Conservation (phyloP, 768 basidiomycete genomes). For the Lanmaoa rubissima region DNA sequence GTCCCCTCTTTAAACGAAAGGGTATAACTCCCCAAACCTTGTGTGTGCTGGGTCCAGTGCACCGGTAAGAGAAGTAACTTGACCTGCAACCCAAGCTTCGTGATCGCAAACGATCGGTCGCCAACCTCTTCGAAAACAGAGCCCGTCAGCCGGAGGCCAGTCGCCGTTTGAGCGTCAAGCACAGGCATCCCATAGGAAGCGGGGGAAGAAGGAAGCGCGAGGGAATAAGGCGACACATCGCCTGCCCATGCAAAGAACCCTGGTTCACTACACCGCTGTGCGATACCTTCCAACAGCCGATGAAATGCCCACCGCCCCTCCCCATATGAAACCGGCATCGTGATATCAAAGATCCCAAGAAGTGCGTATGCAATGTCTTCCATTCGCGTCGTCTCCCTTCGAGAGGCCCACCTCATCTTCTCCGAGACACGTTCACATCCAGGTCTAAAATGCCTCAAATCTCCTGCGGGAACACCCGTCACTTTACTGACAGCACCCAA, state of each 20-base stretch:
- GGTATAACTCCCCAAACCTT: conserved; percentile 5
- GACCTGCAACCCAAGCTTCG: conserved; percentile 12
- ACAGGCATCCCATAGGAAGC: conserved; percentile 4
- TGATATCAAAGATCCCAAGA: conserved; percentile 17
- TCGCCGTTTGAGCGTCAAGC: neutral
- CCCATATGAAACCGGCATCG: conserved; percentile 15
- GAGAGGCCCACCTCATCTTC: conserved; percentile 18
- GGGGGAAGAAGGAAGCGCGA: conserved; percentile 8
- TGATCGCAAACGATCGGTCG: conserved; percentile 16
- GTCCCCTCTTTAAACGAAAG: conserved; percentile 12
- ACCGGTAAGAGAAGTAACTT: conserved; percentile 12
- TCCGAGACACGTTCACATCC: conserved; percentile 7
- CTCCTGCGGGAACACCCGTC: conserved; percentile 1
- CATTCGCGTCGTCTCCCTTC: conserved; percentile 6
- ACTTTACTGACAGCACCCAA: conserved; percentile 2
- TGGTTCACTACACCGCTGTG: conserved; percentile 7
- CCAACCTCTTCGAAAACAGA: conserved; percentile 16
- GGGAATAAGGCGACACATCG: conserved; percentile 9
- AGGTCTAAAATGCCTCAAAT: conserved; percentile 8
- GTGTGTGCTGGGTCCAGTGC: conserved; percentile 1
- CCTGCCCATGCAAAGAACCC: conserved; percentile 20
- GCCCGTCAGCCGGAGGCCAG: conserved; percentile 10
- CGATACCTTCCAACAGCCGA: conserved; percentile 7
- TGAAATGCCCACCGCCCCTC: conserved; percentile 16
- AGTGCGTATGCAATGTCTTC: conserved; percentile 14